phyloP scores from a whole-genome alignment of 495 filamentous ascomycete genomes.

The Podospora fimiseda region DNA sequence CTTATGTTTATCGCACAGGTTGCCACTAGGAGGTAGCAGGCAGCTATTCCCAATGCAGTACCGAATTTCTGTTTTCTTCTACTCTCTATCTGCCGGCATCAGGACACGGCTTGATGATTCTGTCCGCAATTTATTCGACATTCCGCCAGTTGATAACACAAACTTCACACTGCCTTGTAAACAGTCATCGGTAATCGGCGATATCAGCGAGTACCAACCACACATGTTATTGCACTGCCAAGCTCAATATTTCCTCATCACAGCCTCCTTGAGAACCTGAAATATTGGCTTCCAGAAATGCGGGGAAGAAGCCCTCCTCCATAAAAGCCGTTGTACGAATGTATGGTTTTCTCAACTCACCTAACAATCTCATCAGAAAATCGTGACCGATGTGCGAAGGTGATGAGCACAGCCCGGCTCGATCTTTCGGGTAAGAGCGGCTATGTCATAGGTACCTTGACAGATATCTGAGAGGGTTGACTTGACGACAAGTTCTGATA shows the following conservation, averaged over 20 bases:
- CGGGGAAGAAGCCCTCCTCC: too few species aligned
- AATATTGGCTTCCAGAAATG: neutral
- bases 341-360: too few species aligned
- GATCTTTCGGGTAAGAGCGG: neutral
- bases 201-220: too few species aligned
- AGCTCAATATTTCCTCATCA: too few species aligned
- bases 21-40: neutral
- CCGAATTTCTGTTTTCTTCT: neutral
- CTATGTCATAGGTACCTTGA: slow-evolving; percentile 6
- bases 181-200: too few species aligned
- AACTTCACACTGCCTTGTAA: too few species aligned
- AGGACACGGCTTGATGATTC: neutral
- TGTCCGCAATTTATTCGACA: neutral
- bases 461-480: neutral
- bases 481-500: neutral
- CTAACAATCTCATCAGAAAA: too few species aligned
- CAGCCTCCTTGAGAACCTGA: neutral
- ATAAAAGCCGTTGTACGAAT: too few species aligned
- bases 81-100: neutral
- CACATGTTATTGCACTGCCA: too few species aligned
- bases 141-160: too few species aligned
- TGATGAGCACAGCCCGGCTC: neutral
- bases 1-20: neutral
- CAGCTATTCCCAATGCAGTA: neutral
- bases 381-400: neutral